A percentile compares a stretch with the other conserved stretches of the same genome.
phyloP scores from a whole-genome alignment of 192 early-diverging fungal species.

The Pilobolus umbonatus region DNA sequence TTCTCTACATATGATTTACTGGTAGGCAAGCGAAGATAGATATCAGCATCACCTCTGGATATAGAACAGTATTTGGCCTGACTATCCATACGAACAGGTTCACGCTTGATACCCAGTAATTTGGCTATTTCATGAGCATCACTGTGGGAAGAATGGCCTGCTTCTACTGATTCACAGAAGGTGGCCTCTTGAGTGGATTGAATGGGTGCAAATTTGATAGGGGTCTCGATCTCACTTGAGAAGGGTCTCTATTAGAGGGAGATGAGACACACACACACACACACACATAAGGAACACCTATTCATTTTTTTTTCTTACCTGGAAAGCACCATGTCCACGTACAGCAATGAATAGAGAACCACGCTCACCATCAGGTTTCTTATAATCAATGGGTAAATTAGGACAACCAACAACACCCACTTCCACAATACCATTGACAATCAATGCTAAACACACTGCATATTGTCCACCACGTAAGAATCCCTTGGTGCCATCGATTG shows the following conservation, averaged over 20 bases:
- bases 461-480: constrained; percentile 97
- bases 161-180: constrained; percentile 96
- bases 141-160: constrained; percentile 83
- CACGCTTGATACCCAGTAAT: constrained; percentile 73
- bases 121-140: constrained; percentile 74
- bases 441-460: constrained; percentile 91
- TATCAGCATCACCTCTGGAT: constrained; percentile 88
- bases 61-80: constrained; percentile 96
- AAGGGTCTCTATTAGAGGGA: constrained; percentile 68
- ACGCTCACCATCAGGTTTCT: constrained; percentile 56
- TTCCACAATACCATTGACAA: constrained; percentile 83
- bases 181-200: constrained; percentile 52
- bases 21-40: constrained; percentile 85
- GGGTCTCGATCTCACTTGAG: constrained; percentile 46
- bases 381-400: constrained; percentile 62
- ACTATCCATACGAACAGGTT: constrained; percentile 90
- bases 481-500: constrained; percentile 97
- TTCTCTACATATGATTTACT: constrained; percentile 86
- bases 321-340: constrained; percentile 85
- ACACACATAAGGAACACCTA: background rate
- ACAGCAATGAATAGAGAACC: constrained; percentile 87
- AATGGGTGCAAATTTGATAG: constrained; percentile 57
- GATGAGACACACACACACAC: background rate
- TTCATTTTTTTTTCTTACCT: constrained; percentile 43
- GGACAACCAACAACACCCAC: constrained; percentile 89